phyloP scores from a whole-genome alignment of 345 rosid genomes.

The Melaleuca alternifolia region DNA sequence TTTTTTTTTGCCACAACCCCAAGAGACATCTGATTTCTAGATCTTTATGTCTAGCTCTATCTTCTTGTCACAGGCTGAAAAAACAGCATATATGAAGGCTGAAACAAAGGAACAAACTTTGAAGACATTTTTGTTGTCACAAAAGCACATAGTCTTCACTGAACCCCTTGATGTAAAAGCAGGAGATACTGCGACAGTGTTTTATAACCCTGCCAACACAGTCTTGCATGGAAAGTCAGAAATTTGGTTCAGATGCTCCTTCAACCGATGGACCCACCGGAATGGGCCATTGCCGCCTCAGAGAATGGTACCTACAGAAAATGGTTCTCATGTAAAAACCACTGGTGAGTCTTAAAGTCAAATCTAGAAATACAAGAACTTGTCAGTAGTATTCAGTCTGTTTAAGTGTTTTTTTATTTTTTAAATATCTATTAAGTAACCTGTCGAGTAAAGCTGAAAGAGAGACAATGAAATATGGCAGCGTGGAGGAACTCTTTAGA shows the following conservation, averaged over 20 bases:
- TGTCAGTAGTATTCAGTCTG: neutral
- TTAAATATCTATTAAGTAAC: neutral
- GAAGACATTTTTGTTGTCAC: slow-evolving; percentile 71
- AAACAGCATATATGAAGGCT: slow-evolving; percentile 57
- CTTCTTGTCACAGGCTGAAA: slow-evolving; percentile 44
- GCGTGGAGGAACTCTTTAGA: neutral
- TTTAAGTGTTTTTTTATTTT: neutral
- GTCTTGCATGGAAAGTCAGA: slow-evolving; percentile 75
- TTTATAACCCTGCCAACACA: slow-evolving; percentile 81
- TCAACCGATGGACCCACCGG: slow-evolving; percentile 88
- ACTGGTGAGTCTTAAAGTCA: slow-evolving; percentile 34
- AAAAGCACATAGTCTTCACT: slow-evolving; percentile 71
- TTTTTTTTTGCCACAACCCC: neutral
- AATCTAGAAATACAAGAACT: neutral
- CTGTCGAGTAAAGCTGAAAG: neutral
- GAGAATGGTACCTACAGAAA: slow-evolving; percentile 56
- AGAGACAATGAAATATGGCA: neutral
- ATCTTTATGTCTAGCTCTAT: neutral
- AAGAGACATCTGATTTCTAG: neutral
- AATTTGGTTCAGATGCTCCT: slow-evolving; percentile 89
- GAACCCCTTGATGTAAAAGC: slow-evolving; percentile 82
- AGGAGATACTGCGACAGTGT: slow-evolving; percentile 50
- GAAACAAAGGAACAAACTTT: slow-evolving; percentile 61
- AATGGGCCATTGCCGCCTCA: slow-evolving; percentile 73
- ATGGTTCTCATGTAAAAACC: slow-evolving; percentile 47